Evolutionary conservation across 192 early-diverging fungal genomes (phyloP).

Genomic region (Dissophora ornata): DNA sequence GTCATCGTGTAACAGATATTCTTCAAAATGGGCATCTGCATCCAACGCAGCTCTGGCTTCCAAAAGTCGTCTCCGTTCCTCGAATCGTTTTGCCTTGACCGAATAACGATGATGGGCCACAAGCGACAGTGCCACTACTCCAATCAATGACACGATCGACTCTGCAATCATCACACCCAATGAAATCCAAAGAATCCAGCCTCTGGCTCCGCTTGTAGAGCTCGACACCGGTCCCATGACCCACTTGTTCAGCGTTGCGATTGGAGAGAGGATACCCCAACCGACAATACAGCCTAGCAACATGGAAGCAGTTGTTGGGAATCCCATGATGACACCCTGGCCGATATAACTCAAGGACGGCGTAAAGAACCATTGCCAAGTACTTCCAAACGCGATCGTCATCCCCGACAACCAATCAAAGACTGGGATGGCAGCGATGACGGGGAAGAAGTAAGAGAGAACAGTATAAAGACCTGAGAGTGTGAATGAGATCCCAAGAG

Average conservation of each 20-base stretch:
- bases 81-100: neutral
- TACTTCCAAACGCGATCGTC: conserved; percentile 57
- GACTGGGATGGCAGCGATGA: conserved; percentile 66
- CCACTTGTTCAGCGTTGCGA: conserved; percentile 77
- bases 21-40: neutral
- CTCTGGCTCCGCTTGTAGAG: conserved; percentile 75
- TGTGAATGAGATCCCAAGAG: conserved; percentile 65
- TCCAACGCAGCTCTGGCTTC: neutral
- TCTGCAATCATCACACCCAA: conserved; percentile 85
- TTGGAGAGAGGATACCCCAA: conserved; percentile 79
- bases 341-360: conserved; percentile 82
- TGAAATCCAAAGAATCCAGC: conserved; percentile 86
- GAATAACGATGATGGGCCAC: conserved; percentile 55
- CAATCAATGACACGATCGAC: conserved; percentile 68
- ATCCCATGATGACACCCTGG: conserved; percentile 86
- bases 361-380: conserved; percentile 78
- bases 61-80: conserved; percentile 8
- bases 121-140: conserved; percentile 57
- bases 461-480: conserved; percentile 75
- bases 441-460: conserved; percentile 70
- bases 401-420: conserved; percentile 65
- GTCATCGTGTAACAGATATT: conserved; percentile 36
- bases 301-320: conserved; percentile 81
- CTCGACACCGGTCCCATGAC: conserved; percentile 74
- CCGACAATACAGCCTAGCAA: conserved; percentile 74